Base-by-base conservation (phyloP, 306 rosid genomes). In the Acacia melanoxylon region DNA sequence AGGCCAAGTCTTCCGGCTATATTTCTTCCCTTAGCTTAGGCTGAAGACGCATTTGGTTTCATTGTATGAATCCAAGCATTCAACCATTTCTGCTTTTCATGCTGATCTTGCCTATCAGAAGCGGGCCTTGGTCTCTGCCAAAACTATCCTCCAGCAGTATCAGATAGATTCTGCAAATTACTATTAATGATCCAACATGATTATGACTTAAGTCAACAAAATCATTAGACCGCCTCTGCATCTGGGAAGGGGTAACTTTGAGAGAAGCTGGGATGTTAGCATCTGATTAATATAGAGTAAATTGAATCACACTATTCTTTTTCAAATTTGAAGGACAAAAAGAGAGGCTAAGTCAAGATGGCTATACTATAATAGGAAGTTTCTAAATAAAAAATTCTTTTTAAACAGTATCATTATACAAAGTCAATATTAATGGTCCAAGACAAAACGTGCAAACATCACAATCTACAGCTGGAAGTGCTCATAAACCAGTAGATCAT, bases 391-490 rank as follows among this genome's bases (percentile, higher is more conserved):
- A 54, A 54, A 54, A 7, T 6, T 20, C 49, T 5, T 20, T 20
- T 17, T 37, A 51, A 17, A 33, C 44, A 2, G 45, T 35, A 9
- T 17, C 45, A 66, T 33, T 17, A 66, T 33, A 8, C 72, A 33
- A 67, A 35, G 72, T 67, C 25, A 67, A 67, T 35, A 33, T 67
- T 74, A 27, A 83, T 74, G 27, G 81, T 66, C 20, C 54, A 59
- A 27, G 75, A 72, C 70, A n/a, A 54, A 72, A 62, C 29, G 17
- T 68, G 17, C 22, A 51, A 20, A 37, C 54, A 86, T 95, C 98
- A 89, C 97, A 91, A 87, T 93, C 98, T 54, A 93, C 98, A 77
- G 99, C 97, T 68, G 98, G 99, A 87, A 93, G 98, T 62, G 98
- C 97, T 84, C 93, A 85, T 78, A 95, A 88, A 89, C 93, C 97